phyloP scores from a whole-genome alignment of 345 rosid species.

The Citrus trifoliata region DNA sequence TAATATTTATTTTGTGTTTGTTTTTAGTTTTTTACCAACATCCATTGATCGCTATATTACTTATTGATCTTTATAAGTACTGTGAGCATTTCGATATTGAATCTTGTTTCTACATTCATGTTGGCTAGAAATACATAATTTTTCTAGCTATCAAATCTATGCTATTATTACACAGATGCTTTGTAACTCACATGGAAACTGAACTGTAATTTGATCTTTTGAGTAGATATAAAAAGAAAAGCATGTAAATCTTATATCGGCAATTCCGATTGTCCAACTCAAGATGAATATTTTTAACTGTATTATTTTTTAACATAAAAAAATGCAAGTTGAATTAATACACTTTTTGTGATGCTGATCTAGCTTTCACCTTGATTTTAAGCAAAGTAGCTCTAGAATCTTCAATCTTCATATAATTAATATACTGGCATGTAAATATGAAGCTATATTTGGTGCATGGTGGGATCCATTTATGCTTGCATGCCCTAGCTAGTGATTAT shows the following conservation, averaged over 20 bases:
- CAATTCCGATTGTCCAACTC: neutral
- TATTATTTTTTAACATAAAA: neutral
- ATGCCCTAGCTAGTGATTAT: neutral
- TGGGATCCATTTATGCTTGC: neutral
- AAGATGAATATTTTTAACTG: neutral
- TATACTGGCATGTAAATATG: neutral
- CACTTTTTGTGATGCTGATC: neutral
- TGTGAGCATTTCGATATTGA: too few species aligned
- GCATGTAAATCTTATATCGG: neutral
- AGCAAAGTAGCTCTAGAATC: neutral
- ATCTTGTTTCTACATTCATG: too few species aligned
- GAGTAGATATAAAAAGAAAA: neutral
- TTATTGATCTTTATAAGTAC: too few species aligned
- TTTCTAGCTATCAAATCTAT: too few species aligned
- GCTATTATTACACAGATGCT: too few species aligned
- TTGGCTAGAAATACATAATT: too few species aligned
- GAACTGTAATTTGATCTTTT: neutral
- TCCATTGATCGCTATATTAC: too few species aligned
- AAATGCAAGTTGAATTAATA: neutral
- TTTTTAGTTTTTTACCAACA: too few species aligned
- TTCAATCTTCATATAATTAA: neutral
- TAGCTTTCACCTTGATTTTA: neutral
- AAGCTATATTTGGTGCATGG: constrained; percentile 1
- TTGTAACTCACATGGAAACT: neutral
- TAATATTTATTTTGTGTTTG: too few species aligned